A percentile compares a stretch with the other conserved stretches of the same genome.
phyloP scores from a whole-genome alignment of 2,329 filamentous ascomycete genomes.

The Pseudogymnoascus sp. region DNA sequence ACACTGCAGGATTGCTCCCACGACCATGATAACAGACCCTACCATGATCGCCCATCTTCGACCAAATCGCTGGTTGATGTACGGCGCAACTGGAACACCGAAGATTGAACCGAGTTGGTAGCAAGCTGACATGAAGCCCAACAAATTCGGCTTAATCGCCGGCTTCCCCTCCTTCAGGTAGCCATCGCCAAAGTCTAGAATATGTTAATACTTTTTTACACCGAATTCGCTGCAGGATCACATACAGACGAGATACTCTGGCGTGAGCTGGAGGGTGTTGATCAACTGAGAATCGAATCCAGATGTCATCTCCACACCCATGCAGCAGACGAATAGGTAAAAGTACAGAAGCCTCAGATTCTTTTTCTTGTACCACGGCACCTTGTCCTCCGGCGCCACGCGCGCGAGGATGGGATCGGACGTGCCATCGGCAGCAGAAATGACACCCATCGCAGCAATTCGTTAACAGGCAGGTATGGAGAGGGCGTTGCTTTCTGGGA shows the following conservation, averaged over 20 bases:
- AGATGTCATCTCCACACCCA: slow-evolving; percentile 50
- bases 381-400: slow-evolving; percentile 33
- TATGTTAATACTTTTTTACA: not conserved
- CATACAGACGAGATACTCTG: not conserved
- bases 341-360: slow-evolving; percentile 35
- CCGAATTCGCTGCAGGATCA: not conserved
- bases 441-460: slow-evolving; percentile 6
- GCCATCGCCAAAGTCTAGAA: slow-evolving; percentile 17
- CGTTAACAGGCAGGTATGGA: not conserved
- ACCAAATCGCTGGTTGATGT: slow-evolving; percentile 43
- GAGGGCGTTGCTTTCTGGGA: slow-evolving; percentile 1
- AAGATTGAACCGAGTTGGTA: slow-evolving; percentile 51
- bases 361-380: slow-evolving; percentile 34
- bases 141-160: slow-evolving; percentile 28
- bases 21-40: slow-evolving; percentile 48
- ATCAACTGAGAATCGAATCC: slow-evolving; percentile 47
- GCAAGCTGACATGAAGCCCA: slow-evolving; percentile 46
- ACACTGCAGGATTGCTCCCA: slow-evolving; percentile 50
- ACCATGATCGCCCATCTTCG: slow-evolving; percentile 48
- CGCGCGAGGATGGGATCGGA: slow-evolving; percentile 35
- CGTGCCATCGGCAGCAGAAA: not conserved
- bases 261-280: slow-evolving; percentile 36
- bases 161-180: not conserved
- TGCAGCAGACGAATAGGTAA: slow-evolving; percentile 40
- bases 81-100: slow-evolving; percentile 46